Conservation (phyloP, 208 protist genomes). For the Acanthamoeba royreba region DNA sequence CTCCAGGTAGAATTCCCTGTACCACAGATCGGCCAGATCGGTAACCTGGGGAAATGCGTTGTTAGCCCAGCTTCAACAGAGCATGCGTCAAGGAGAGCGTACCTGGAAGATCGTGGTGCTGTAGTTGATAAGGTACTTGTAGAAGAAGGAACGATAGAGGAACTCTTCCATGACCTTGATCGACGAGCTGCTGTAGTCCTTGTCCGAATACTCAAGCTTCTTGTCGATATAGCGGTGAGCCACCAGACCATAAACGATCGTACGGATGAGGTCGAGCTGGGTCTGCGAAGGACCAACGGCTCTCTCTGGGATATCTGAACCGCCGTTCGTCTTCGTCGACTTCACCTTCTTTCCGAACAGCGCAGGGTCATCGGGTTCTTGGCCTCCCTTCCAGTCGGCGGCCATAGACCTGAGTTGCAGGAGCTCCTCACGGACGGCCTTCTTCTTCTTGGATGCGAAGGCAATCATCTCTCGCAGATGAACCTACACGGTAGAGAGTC, state of each 20-base stretch:
- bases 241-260: conserved; percentile 42
- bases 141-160: conserved; percentile 60
- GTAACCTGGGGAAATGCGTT: conserved; percentile 45
- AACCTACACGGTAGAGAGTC: no score
- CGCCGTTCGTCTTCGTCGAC: not conserved
- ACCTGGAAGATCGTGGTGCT: not conserved
- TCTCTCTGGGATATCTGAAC: conserved; percentile 34
- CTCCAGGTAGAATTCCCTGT: conserved; percentile 83
- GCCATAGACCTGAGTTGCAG: conserved; percentile 60
- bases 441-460: conserved; percentile 55
- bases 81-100: no score
- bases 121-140: conserved; percentile 64
- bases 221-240: not conserved
- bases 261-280: conserved; percentile 60
- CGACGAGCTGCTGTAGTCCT: conserved; percentile 57
- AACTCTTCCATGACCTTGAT: conserved; percentile 60
- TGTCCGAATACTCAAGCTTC: conserved; percentile 58
- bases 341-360: conserved; percentile 68
- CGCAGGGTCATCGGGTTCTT: conserved; percentile 52
- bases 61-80: no score
- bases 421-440: conserved; percentile 50
- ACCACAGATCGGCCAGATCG: conserved; percentile 81
- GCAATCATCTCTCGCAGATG: conserved; percentile 47
- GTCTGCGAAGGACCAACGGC: conserved; percentile 57
- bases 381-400: conserved; percentile 67